These are phyloP conservation scores for Ceratobasidium sp. DNA, from an alignment of 1,284 basidiomycete genomes.

Conservation along the genomic window DNA sequence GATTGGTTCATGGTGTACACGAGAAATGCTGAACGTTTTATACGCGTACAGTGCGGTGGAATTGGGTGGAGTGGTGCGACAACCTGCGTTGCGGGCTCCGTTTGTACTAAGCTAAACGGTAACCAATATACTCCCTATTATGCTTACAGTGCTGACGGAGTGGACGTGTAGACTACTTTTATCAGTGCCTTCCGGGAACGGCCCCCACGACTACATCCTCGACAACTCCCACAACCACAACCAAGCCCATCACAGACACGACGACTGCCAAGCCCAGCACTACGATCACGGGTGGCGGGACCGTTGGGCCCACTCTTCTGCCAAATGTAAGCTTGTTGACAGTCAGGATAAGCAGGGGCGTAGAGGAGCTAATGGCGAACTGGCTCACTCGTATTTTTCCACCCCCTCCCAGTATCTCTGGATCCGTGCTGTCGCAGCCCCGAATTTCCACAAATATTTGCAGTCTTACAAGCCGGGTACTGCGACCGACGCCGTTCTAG, in stretches of 20 bases:
- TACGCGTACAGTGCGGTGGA: slow-evolving; percentile 60
- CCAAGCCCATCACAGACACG: slow-evolving; percentile 36
- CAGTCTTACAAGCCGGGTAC: slow-evolving; percentile 56
- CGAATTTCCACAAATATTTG: slow-evolving; percentile 74
- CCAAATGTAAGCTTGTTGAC: slow-evolving; percentile 56
- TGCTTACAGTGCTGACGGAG: neutral
- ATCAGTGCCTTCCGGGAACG: slow-evolving; percentile 46
- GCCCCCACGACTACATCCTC: slow-evolving; percentile 13
- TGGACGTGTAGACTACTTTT: slow-evolving; percentile 19
- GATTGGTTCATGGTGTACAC: slow-evolving; percentile 50
- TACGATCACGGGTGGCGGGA: slow-evolving; percentile 49
- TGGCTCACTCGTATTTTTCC: too few species aligned
- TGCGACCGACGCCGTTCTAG: slow-evolving; percentile 46
- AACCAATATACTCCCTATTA: neutral
- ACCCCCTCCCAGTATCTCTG: too few species aligned
- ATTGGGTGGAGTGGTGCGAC: slow-evolving; percentile 57
- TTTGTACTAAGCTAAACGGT: slow-evolving; percentile 38
- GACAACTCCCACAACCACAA: slow-evolving; percentile 42
- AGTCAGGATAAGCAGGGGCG: too few species aligned
- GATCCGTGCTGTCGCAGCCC: slow-evolving; percentile 70
- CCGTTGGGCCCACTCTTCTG: slow-evolving; percentile 55
- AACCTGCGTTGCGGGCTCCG: slow-evolving; percentile 22
- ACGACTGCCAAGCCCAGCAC: slow-evolving; percentile 50
- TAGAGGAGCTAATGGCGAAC: too few species aligned
- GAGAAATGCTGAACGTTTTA: slow-evolving; percentile 47